phyloP scores from a whole-genome alignment of 2,329 filamentous ascomycete species.

The Fusarium dimerum region DNA sequence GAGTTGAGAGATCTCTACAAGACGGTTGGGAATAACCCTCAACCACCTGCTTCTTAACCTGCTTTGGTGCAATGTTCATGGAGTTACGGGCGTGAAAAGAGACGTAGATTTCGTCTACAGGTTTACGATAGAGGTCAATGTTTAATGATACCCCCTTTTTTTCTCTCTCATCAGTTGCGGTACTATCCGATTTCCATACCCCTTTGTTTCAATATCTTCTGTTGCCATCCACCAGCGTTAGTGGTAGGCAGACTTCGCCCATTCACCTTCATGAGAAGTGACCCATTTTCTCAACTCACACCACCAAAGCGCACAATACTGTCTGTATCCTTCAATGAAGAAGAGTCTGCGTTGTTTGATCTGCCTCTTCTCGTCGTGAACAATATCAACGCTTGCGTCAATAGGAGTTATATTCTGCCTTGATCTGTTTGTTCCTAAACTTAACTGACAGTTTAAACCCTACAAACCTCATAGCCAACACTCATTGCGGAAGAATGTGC shows the following conservation, averaged over 20 bases:
- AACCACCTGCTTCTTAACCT: constrained; percentile 31
- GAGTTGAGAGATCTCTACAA: constrained; percentile 66
- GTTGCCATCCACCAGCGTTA: no score
- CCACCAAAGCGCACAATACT: not conserved
- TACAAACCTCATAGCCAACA: not conserved
- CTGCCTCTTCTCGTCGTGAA: not conserved
- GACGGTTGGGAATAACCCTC: constrained; percentile 60
- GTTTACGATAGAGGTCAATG: constrained; percentile 2
- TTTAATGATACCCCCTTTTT: constrained; percentile 24
- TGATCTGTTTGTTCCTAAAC: not conserved
- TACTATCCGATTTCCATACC: no score
- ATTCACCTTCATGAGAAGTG: not conserved
- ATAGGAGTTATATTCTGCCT: not conserved
- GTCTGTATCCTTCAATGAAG: not conserved
- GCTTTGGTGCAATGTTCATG: not conserved
- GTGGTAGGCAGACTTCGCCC: no score
- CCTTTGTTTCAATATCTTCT: not conserved
- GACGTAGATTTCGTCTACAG: not conserved
- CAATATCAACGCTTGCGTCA: not conserved
- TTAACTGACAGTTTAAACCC: not conserved
- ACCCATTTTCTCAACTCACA: not conserved
- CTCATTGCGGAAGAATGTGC: not conserved
- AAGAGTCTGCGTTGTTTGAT: not conserved
- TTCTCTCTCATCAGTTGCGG: not conserved
- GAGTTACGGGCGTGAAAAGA: not conserved